Conservation (phyloP, 345 rosid species). For the Streptanthus diversifolius region DNA sequence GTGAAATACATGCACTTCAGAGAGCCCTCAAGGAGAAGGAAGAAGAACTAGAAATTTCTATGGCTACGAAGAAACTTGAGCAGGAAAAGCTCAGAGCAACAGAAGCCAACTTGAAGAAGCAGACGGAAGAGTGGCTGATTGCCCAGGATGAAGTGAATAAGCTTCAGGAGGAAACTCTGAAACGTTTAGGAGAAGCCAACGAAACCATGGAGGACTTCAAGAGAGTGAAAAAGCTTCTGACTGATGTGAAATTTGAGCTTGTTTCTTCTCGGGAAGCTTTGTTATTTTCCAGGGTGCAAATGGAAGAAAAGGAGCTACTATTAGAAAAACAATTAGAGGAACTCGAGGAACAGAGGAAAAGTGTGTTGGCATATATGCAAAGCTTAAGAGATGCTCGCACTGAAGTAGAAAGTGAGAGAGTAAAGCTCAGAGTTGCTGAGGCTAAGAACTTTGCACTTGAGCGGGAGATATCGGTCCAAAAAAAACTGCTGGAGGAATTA, state of each 20-base stretch:
- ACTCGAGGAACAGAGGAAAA: slow-evolving; percentile 63
- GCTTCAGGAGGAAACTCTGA: slow-evolving; percentile 43
- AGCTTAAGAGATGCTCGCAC: slow-evolving; percentile 60
- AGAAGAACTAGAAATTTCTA: slow-evolving; percentile 56
- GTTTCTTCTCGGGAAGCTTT: slow-evolving; percentile 67
- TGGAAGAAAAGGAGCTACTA: slow-evolving; percentile 57
- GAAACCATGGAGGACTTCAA: slow-evolving; percentile 56
- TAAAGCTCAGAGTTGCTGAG: slow-evolving; percentile 62
- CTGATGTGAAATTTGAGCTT: slow-evolving; percentile 67
- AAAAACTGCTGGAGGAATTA: slow-evolving; percentile 46
- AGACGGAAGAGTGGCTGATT: slow-evolving; percentile 65
- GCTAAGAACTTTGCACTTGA: slow-evolving; percentile 65
- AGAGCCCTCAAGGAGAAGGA: slow-evolving; percentile 51
- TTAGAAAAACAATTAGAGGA: slow-evolving; percentile 49
- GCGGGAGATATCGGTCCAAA: slow-evolving; percentile 48
- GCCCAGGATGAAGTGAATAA: slow-evolving; percentile 60
- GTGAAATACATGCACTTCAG: slow-evolving; percentile 55
- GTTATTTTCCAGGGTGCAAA: slow-evolving; percentile 52
- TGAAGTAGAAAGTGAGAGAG: slow-evolving; percentile 71
- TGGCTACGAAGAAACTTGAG: slow-evolving; percentile 44
- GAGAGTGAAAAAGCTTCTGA: slow-evolving; percentile 67
- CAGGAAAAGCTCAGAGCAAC: slow-evolving; percentile 60
- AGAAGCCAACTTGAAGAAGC: slow-evolving; percentile 60
- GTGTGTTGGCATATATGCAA: slow-evolving; percentile 52
- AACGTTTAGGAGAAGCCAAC: slow-evolving; percentile 44